Evolutionary conservation across 1,284 basidiomycete species (phyloP), one percentile per base, ranked within the genome.

Genomic region (Pyrrhoderma noxium): DNA sequence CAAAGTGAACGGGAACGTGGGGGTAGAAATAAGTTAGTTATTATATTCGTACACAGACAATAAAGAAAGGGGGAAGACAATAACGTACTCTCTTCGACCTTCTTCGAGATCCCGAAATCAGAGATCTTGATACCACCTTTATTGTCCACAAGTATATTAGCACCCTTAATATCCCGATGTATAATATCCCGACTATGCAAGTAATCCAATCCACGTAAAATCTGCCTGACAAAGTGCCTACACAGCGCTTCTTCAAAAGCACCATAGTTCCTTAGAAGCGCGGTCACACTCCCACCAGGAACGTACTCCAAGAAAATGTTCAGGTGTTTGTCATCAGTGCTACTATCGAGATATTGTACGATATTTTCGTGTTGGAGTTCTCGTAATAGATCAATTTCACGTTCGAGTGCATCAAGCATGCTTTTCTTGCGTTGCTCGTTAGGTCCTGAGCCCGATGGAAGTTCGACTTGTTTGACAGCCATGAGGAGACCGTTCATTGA

Each of bases 301-400:
- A 99, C 95, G 62, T 99, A 99, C 68, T 99, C 95, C 58, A 99
- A 72, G 76, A 99, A 99, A 70, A 99, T 99, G 67, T 99, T 98
- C 57, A 99, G 79, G 64, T 82, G 85, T 45, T 87, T 84, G 31
- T 86, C 85, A 61, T 97, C 94, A 35, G 87, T 77, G 1, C 90
- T 90, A 1, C 92, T 95, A 63, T 93, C 92, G 44, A 95, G 84
- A 63, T 99, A 99, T 68, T 98, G 94, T 42, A 99, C 96, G 56
- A 99, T 98, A 63, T 98, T 97, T 52, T 89, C 89, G 64, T 99
- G 96, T 62, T 97, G 88, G 23, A 99, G 71, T 52, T 93, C 89
- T 67, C 96, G 94, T 57, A 99, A 75, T 7, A 99, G 74, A 68
- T 95, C 96, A 56, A 99, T 99, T 69, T 99, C 96, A 34, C 87